These are phyloP conservation scores for Teunomyces kruisii DNA, from an alignment of 805 yeast species.

Conservation along the genomic window DNA sequence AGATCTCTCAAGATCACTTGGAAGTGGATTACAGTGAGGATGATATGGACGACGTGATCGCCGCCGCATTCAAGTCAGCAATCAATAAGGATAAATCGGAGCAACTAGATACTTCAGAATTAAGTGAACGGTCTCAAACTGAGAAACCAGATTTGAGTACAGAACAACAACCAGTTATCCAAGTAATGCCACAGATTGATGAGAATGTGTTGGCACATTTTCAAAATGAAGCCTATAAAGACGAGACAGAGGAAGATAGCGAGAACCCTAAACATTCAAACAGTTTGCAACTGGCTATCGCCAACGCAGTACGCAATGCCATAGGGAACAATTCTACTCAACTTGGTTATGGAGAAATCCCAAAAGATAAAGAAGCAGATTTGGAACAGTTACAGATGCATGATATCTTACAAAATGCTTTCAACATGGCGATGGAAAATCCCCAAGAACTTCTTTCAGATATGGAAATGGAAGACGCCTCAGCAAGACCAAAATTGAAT, in stretches of 20 bases:
- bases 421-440: slow-evolving; percentile 72
- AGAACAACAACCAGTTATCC: slow-evolving; percentile 8
- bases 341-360: not conserved
- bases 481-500: not conserved
- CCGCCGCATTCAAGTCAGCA: slow-evolving; percentile 10
- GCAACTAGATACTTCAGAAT: not conserved
- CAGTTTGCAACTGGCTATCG: not conserved
- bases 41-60: slow-evolving; percentile 9
- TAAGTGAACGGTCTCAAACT: not conserved
- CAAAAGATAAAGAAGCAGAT: slow-evolving; percentile 35
- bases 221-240: slow-evolving; percentile 31
- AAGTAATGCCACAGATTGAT: slow-evolving; percentile 32
- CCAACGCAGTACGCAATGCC: not conserved
- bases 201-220: slow-evolving; percentile 38
- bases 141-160: not conserved
- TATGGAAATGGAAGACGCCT: slow-evolving; percentile 27
- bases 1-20: not conserved
- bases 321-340: not conserved
- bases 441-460: slow-evolving; percentile 47
- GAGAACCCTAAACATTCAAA: not conserved
- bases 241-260: slow-evolving; percentile 9
- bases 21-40: not conserved
- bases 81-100: slow-evolving; percentile 6
- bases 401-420: slow-evolving; percentile 73
- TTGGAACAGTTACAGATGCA: slow-evolving; percentile 60